phyloP scores from a whole-genome alignment of 441 rosid genomes.

The Manihot esculenta region DNA sequence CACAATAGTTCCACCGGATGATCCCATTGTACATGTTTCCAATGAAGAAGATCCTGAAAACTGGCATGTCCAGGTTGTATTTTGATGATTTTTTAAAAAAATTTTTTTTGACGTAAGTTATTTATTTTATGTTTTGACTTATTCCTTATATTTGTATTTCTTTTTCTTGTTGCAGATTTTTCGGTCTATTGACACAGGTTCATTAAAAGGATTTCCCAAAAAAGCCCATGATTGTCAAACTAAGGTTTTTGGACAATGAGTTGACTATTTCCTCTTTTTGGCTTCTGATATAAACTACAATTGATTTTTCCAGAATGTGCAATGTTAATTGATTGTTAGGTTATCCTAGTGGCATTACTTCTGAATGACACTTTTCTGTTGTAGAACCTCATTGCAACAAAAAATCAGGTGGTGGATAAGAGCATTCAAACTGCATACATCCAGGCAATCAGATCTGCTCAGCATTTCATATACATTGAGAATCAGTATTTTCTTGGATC shows the following conservation, averaged over 20 bases:
- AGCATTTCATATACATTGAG: constrained; percentile 47
- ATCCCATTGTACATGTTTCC: constrained; percentile 48
- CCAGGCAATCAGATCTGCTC: constrained; percentile 49
- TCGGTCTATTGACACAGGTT: constrained; percentile 89
- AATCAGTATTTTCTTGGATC: constrained; percentile 51
- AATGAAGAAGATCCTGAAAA: constrained; percentile 62
- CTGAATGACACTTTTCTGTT: constrained; percentile 5
- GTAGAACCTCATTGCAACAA: constrained; percentile 25
- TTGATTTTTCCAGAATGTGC: neutral
- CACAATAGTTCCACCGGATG: constrained; percentile 64
- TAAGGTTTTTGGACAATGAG: constrained; percentile 45
- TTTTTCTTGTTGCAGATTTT: constrained; percentile 54
- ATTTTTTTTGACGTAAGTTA: neutral
- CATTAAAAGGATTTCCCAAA: constrained; percentile 88
- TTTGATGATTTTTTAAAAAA: too few species aligned
- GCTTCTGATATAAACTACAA: neutral
- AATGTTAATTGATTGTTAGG: neutral
- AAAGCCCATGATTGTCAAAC: constrained; percentile 36
- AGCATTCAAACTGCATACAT: constrained; percentile 48
- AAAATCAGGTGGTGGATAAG: constrained; percentile 25
- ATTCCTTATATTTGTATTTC: neutral
- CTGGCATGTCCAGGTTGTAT: constrained; percentile 88
- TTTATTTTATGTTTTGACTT: constrained; percentile 1
- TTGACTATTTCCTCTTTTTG: neutral
- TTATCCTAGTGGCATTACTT: neutral